Evolutionary conservation across 164 flowering plant species (phyloP).

Genomic region (Annona squamosa): DNA sequence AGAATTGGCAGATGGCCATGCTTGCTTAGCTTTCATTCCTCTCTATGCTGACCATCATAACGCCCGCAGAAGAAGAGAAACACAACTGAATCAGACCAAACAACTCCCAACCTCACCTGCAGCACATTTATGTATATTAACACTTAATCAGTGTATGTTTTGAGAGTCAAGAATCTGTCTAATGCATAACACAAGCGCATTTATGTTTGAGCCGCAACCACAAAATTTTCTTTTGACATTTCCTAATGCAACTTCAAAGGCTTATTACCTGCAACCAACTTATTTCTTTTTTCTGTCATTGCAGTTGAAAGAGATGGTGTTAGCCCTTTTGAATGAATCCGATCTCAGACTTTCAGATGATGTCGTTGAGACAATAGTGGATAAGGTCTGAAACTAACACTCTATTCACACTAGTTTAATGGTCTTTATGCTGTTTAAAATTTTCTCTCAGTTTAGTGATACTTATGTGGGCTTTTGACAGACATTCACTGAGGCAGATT

Average conservation of each 20-base stretch:
- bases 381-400: constrained; percentile 25
- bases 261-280: background rate
- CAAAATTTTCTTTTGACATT: background rate
- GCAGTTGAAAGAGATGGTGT: constrained; percentile 69
- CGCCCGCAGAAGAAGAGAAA: too few relatives aligned
- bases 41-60: too few relatives aligned
- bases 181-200: too few relatives aligned
- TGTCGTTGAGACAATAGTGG: constrained; percentile 57
- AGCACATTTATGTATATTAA: too few relatives aligned
- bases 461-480: constrained; percentile 11
- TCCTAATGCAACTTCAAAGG: background rate
- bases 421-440: background rate
- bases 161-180: too few relatives aligned
- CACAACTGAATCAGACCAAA: too few relatives aligned
- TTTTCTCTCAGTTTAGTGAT: background rate
- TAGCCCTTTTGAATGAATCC: constrained; percentile 75
- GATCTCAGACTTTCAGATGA: constrained; percentile 65
- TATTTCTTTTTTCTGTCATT: background rate
- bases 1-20: too few relatives aligned
- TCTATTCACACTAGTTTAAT: background rate
- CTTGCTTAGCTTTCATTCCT: too few relatives aligned
- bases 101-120: too few relatives aligned
- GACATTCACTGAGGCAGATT: constrained; percentile 60
- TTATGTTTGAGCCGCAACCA: too few relatives aligned
- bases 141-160: too few relatives aligned